Conservation (phyloP, 495 filamentous ascomycete genomes). For the Platismatia glauca region DNA sequence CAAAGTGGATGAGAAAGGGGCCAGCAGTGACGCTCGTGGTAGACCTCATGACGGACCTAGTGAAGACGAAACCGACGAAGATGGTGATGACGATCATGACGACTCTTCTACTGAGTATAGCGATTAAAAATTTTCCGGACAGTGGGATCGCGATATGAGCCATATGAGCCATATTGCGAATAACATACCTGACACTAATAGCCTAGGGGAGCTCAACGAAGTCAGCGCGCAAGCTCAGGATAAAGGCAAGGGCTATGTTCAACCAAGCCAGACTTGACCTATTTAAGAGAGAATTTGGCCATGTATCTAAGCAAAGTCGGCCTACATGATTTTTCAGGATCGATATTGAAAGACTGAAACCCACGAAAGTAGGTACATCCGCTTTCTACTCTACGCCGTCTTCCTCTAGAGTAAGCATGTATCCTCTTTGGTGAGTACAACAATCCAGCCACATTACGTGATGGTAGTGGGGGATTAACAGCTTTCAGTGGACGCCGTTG, state of each 20-base stretch:
- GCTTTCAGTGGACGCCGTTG: too few relatives aligned
- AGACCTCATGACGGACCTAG: neutral
- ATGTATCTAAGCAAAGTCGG: neutral
- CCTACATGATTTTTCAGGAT: neutral
- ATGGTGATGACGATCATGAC: neutral
- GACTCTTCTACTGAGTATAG: neutral
- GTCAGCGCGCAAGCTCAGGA: neutral
- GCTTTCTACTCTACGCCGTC: neutral
- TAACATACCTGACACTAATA: neutral
- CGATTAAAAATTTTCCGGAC: neutral
- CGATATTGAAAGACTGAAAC: neutral
- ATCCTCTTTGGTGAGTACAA: neutral
- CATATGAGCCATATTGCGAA: neutral
- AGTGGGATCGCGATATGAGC: neutral
- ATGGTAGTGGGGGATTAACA: neutral
- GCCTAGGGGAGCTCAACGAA: neutral
- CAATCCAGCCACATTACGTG: neutral
- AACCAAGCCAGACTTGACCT: neutral
- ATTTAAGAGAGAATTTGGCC: neutral
- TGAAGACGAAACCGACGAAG: neutral
- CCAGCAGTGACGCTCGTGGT: slow-evolving; percentile 17
- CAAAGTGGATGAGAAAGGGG: slow-evolving; percentile 21
- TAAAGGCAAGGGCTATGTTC: neutral
- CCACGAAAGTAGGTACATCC: neutral
- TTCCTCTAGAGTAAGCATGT: neutral